Base-by-base conservation (phyloP, 73 alveolate species). In the Tetrahymena borealis region DNA sequence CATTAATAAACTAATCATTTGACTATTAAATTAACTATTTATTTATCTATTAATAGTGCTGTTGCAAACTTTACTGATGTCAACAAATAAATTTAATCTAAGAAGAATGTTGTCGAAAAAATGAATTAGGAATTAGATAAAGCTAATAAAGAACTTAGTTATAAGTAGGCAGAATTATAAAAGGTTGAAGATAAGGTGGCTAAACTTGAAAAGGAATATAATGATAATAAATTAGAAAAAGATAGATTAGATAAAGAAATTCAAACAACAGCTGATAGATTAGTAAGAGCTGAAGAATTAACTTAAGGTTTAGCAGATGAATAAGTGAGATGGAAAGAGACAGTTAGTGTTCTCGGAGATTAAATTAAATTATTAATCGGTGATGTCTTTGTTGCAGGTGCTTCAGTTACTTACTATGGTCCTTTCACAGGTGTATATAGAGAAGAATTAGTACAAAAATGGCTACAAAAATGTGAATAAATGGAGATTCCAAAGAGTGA, bases 251-350 rank as follows among this genome's bases (percentile, higher is more conserved):
- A 97, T 90, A 91, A 90, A 78, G 97, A 98, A 39, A 97, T 98
- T 36, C 97, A 96, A 85, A 94, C 95, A 7, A 96, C 98, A 18
- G 97, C 97, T 92, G 94, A 92, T 24, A 97, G 97, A 96, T 96
- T 97, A 90, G 98, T 92, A 3, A 97, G 99, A 96, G 99, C 99
- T 1, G 99, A 97, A 32, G 95, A 97, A 92, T 97, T 98, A 32
- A 97, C 98, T 7, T 95, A 94, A 90, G 99, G 99, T 60, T 95
- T 98, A 39, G 98, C 97, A 91, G 98, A 96, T 78, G 99, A 98
- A 92, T 97, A 97, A 43, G 98, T 94, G 20, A 97, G 99, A 94
- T 98, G 99, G 99, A 94, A 95, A 96, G 98, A 97, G 32, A 97
- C 96, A 91, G 97, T 96, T 16, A 96, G 90, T 10, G 94, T 94